phyloP scores from a whole-genome alignment of 352 stramenopile genomes.

The Phytophthora aleatoria region DNA sequence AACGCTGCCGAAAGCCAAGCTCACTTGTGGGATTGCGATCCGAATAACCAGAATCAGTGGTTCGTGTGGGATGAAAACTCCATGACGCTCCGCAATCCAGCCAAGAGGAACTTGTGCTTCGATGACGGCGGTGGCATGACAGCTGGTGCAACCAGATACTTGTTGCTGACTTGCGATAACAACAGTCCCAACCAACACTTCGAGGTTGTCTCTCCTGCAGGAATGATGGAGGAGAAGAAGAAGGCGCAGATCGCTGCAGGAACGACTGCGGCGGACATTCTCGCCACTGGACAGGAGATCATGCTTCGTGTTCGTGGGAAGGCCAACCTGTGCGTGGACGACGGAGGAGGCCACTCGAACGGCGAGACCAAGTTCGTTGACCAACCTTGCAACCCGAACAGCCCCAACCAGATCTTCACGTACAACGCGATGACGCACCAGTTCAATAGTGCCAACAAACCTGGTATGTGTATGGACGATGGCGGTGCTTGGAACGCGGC shows the following conservation, averaged over 20 bases:
- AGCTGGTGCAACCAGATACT: conserved; percentile 9
- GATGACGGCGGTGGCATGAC: conserved; percentile 28
- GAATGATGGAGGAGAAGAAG: conserved; percentile 18
- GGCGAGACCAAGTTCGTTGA: conserved; percentile 26
- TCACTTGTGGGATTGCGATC: conserved; percentile 29
- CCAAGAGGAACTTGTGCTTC: conserved; percentile 36
- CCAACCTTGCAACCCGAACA: conserved; percentile 31
- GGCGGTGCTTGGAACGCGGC: conserved; percentile 20
- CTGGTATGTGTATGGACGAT: conserved; percentile 25
- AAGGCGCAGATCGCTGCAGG: conserved; percentile 18
- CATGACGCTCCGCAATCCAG: conserved; percentile 36
- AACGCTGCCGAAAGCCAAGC: conserved; percentile 12
- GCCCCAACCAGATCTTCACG: conserved; percentile 41
- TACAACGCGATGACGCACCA: conserved; percentile 28
- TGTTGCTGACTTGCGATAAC: conserved; percentile 19
- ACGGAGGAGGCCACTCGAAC: conserved; percentile 26
- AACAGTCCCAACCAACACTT: conserved; percentile 28
- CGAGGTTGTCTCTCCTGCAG: conserved; percentile 9
- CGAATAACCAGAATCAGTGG: conserved; percentile 33
- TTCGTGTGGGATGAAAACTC: conserved; percentile 35
- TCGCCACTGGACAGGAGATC: conserved; percentile 25
- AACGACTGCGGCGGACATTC: conserved; percentile 13
- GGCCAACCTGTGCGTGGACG: conserved; percentile 39
- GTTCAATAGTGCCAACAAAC: conserved; percentile 20
- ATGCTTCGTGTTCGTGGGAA: conserved; percentile 32